Evolutionary conservation across 2,329 filamentous ascomycete genomes (phyloP), one percentile per base, ranked within the genome.

Genomic region (Penicillium sclerotiorum): DNA sequence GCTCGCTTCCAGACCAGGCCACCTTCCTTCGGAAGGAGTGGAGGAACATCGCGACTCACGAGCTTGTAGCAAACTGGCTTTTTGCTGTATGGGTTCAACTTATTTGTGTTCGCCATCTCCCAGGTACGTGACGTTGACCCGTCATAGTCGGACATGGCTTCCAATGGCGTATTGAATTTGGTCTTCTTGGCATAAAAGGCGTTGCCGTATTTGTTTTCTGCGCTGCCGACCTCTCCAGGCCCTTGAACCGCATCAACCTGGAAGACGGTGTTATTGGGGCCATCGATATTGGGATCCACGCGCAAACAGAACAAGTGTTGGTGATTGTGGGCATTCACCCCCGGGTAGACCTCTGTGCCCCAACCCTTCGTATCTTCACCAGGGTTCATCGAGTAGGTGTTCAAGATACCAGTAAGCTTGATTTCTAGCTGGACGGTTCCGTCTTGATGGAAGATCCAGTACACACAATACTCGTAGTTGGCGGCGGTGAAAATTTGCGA

Each of bases 401-500:
- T 96, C 46, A 96, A 77, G 67, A 96, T 95, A 45, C 91, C 91
- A 0, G 91, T 96, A 22, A 96, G 83, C 71, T 93, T 89, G 70
- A 96, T 89, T 69, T 96, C 91, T 9, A 93, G 86, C 74, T 96
- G 91, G 56, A 96, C 86, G 0, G 90, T 95, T 30, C 91, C 92
- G 61, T 96, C 92, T 71, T 94, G 90, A 69, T 93, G 89, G 75
- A 95, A 91, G 59, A 91, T 87, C 90, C 90, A 95, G 76, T 93
- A 87, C 6, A 84, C 80, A 64, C 86, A 87, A 73, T 96, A 96
- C 70, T 96, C 92, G 73, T 96, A 96, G 77, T 96, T 96, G 21
- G 92, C 92, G 0, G 92, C 92, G 0, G 92, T 96, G 74, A 96
- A 96, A 66, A 96, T 88, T 61, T 96, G 91, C 57, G 90, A 91